These are phyloP conservation scores for Rhododendron simsii DNA, from an alignment of 148 eudicot genomes.

Conservation along the genomic window DNA sequence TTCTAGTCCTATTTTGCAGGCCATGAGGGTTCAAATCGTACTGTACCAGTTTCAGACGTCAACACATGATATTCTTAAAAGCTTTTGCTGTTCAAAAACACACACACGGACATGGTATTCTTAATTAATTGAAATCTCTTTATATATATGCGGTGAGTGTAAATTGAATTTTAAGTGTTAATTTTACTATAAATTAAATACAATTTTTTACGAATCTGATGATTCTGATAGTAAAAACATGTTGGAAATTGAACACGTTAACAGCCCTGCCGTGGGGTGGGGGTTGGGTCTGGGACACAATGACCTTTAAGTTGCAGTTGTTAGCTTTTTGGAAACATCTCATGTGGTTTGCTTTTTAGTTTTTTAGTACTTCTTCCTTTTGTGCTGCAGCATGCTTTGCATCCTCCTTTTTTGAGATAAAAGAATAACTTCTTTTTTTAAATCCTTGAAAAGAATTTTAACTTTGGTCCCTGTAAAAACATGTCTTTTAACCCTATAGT, in stretches of 20 bases:
- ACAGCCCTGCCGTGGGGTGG: background rate
- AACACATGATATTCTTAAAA: too few species aligned
- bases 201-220: background rate
- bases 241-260: background rate
- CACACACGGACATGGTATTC: too few species aligned
- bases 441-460: background rate
- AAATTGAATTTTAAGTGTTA: too few species aligned
- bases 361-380: background rate
- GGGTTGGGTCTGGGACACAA: background rate
- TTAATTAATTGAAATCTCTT: too few species aligned
- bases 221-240: background rate
- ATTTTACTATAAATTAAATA: too few species aligned
- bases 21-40: too few species aligned
- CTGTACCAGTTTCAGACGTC: too few species aligned
- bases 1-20: too few species aligned
- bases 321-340: conserved; percentile 3
- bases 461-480: background rate
- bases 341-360: conserved; percentile 6
- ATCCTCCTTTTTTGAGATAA: background rate
- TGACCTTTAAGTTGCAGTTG: background rate
- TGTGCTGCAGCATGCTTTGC: background rate
- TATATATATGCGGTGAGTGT: too few species aligned
- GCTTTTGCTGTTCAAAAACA: too few species aligned
- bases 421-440: too few species aligned
- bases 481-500: background rate